phyloP scores from a whole-genome alignment of 192 early-diverging fungal species.

The Geranomyces variabilis region DNA sequence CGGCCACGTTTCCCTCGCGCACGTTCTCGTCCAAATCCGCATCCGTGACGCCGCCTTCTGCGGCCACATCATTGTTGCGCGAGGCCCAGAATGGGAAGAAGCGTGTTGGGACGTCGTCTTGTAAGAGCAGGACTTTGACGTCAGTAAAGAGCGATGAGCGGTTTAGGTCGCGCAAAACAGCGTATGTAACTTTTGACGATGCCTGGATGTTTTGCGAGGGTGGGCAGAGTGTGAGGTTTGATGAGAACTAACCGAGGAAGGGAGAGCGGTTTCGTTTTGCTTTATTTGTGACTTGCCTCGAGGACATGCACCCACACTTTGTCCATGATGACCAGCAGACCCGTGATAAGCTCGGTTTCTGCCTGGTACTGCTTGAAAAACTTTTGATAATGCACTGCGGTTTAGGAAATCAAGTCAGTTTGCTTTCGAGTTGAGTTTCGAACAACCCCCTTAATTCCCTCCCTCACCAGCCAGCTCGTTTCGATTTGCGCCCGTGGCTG shows the following conservation, averaged over 20 bases:
- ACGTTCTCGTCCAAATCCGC: slow-evolving; percentile 34
- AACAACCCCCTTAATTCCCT: slow-evolving; percentile 25
- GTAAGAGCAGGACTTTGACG: slow-evolving; percentile 37
- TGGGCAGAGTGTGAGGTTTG: slow-evolving; percentile 3
- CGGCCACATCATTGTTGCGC: slow-evolving; percentile 33
- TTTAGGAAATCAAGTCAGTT: not conserved
- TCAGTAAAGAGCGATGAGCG: slow-evolving; percentile 7
- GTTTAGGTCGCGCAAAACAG: slow-evolving; percentile 45
- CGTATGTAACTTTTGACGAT: slow-evolving; percentile 38
- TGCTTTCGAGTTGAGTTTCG: not conserved
- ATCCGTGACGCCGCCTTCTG: slow-evolving; percentile 17
- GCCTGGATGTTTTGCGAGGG: slow-evolving; percentile 24
- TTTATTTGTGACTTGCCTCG: slow-evolving; percentile 38
- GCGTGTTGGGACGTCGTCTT: slow-evolving; percentile 39
- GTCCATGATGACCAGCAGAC: slow-evolving; percentile 46
- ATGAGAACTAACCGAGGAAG: too few species aligned
- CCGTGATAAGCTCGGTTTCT: slow-evolving; percentile 58
- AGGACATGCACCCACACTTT: slow-evolving; percentile 48
- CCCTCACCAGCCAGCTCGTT: slow-evolving; percentile 17
- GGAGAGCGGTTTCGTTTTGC: too few species aligned
- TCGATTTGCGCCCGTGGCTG: not conserved
- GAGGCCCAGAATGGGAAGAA: slow-evolving; percentile 54
- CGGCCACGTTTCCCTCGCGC: slow-evolving; percentile 21
- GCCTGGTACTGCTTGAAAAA: slow-evolving; percentile 55
- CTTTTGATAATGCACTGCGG: slow-evolving; percentile 50